Evolutionary conservation across 2,329 filamentous ascomycete species (phyloP), one percentile per base, ranked within the genome.

Genomic region (Lecanicillium sp.): DNA sequence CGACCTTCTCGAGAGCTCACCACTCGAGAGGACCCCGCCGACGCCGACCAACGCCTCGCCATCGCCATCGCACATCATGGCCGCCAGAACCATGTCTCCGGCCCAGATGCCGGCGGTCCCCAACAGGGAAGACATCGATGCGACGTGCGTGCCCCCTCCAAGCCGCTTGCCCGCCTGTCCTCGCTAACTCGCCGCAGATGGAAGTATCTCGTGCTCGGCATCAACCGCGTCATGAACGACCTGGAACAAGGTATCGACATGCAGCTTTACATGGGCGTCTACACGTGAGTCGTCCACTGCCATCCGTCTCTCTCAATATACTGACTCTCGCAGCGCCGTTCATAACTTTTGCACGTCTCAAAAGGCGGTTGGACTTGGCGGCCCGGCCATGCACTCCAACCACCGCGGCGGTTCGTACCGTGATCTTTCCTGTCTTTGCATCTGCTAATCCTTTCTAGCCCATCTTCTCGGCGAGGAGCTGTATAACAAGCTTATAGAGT

Each of bases 321-420:
- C 69, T 79, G 56, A 79, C 60, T 17, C 32, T 38, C 42, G 48
- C 64, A 90, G 78, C 45, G 90, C 90, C 52, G 93, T 98, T 42
- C 93, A 98, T 72, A 96, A 98, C 72, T 98, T 98, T 68, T 98
- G 93, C 67, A 98, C 93, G 49, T 95, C 93, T 20, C 93, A 97
- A 67, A 97, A 97, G 66, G 89, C 89, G 1, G 83, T 90, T 37
- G 78, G 80, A n/a, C 74, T 79, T 44, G 69, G 68, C 12, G 61
- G 62, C 12, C 62, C 65, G n/a, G 60, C 63, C 20, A 66, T 67
- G 60, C 62, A 67, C n/a, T 60, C 61, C 2, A 66, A 61, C 49
- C 62, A 72, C 59, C 64, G 66, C 54, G 90, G 90, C 67, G 87
- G 87, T 83, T 72, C 38, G 65, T 56, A 35, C 30, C 45, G 35